Evolutionary conservation across 1,139 yeast species (phyloP).

Genomic region (Protomyces inundatus): DNA sequence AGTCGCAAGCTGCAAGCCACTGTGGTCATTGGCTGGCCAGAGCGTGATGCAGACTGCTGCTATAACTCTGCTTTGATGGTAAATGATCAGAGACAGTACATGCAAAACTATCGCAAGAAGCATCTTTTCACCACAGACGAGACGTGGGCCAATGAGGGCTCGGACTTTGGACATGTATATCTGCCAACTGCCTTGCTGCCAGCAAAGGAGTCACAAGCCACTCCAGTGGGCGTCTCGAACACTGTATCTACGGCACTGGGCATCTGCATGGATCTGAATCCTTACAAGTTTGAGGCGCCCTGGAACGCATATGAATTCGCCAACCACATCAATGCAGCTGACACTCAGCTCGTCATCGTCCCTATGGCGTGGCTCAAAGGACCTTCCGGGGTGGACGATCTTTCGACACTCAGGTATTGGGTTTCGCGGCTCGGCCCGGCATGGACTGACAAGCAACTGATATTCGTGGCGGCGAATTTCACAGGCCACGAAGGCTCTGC

Average conservation of each 20-base stretch:
- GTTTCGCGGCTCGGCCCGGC: slow-evolving; percentile 64
- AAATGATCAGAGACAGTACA: slow-evolving; percentile 50
- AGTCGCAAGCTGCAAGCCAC: slow-evolving; percentile 54
- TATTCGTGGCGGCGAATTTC: slow-evolving; percentile 58
- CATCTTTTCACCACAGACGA: slow-evolving; percentile 77
- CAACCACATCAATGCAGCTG: slow-evolving; percentile 45
- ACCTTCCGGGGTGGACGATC: slow-evolving; percentile 37
- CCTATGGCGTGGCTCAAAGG: slow-evolving; percentile 79
- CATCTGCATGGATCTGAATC: slow-evolving; percentile 93
- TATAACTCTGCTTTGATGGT: slow-evolving; percentile 72
- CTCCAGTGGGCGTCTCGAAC: not conserved
- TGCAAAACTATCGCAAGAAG: slow-evolving; percentile 62
- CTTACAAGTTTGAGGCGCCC: slow-evolving; percentile 72
- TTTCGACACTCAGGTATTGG: slow-evolving; percentile 57
- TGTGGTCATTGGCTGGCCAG: slow-evolving; percentile 82
- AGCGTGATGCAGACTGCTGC: slow-evolving; percentile 36
- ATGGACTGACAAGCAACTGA: slow-evolving; percentile 36
- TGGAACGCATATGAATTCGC: slow-evolving; percentile 71
- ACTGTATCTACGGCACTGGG: slow-evolving; percentile 54
- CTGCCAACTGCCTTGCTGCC: not conserved
- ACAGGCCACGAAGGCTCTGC: slow-evolving; percentile 67
- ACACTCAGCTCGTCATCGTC: slow-evolving; percentile 55
- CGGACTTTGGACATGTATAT: slow-evolving; percentile 36
- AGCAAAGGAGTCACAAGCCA: not conserved
- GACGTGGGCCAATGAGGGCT: slow-evolving; percentile 71